Percentiles rank a stretch among this genome's conserved stretches.
These are phyloP conservation scores for Lagenaria siceraria DNA, from an alignment of 306 rosid species.

Conservation along the genomic window DNA sequence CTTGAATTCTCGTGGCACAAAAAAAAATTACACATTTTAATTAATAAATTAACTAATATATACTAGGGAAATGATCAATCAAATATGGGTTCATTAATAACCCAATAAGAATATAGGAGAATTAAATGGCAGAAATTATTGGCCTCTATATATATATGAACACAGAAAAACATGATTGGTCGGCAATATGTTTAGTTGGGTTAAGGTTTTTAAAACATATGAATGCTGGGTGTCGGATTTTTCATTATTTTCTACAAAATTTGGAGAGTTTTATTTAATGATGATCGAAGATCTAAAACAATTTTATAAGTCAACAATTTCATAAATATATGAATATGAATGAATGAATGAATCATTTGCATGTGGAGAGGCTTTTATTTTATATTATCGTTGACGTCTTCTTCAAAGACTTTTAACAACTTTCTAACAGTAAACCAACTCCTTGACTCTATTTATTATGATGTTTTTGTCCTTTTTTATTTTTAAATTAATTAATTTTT, in stretches of 20 bases:
- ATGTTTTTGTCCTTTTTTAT: not conserved
- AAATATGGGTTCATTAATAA: not conserved
- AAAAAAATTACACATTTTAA: not conserved
- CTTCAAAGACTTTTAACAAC: not conserved
- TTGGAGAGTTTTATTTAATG: not conserved
- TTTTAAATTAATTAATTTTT: not conserved
- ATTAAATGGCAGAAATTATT: not conserved
- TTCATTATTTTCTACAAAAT: not conserved
- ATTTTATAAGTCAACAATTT: not conserved
- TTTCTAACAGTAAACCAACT: not conserved
- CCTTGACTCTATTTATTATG: not conserved
- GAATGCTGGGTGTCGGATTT: not conserved
- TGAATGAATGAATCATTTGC: not conserved
- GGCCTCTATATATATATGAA: not conserved
- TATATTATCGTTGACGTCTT: not conserved
- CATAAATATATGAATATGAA: not conserved
- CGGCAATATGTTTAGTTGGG: not conserved
- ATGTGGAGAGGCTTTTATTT: not conserved
- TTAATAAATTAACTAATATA: not conserved
- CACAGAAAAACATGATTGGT: slow-evolving; percentile 1
- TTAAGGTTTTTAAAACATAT: not conserved
- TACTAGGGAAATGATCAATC: not conserved
- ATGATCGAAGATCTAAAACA: not conserved
- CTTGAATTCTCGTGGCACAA: not conserved
- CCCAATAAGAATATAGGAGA: not conserved